Evolutionary conservation across 371 early-diverging fungal genomes (phyloP), one percentile per base, ranked within the genome.

Genomic region (Mortierella sp.): DNA sequence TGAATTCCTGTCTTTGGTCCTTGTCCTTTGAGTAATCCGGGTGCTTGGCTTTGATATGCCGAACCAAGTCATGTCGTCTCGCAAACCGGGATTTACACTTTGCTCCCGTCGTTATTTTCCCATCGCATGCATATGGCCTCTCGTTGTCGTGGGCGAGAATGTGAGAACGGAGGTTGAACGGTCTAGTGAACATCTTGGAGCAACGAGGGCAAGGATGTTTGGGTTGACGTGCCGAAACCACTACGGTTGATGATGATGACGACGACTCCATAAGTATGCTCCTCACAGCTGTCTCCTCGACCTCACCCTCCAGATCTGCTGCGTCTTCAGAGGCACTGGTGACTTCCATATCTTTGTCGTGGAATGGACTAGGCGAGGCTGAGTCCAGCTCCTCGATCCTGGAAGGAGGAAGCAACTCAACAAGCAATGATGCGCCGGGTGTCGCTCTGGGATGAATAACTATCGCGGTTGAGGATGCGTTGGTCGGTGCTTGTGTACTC

Each of bases 101-200:
- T 19, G 52, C 58, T 47, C 31, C 28, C 0, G 34, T 47, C 3
- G 31, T 47, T 28, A 60, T 31, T 1, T 34, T 48, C 9, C 42
- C 42, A 52, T 58, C 47, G 48, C 81, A 80, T 5, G 48, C 68
- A 57, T 55, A 76, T 4, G 76, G 81, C 44, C 45, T 63, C 50
- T 57, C 44, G 47, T 72, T 71, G 45, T 75, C 54, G 45, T 75
- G 83, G 0, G 57, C 72, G 14, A 73, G 60, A 44, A 70, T 52
- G 54, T 82, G 83, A 21, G 72, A 79, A 14, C 78, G 79, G 8
- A 75, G 50, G 48, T 78, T 82, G 73, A 79, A 74, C 10, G 73
- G 78, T 6, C 68, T 55, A 21, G 77, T 85, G 44, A 73, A 81
- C 26, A n/a, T 34, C 42, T 73, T 75, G 16, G 34, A 31, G 52